Evolutionary conservation across 1,284 basidiomycete species (phyloP), one percentile per base, ranked within the genome.

Genomic region (Irpex sp.): DNA sequence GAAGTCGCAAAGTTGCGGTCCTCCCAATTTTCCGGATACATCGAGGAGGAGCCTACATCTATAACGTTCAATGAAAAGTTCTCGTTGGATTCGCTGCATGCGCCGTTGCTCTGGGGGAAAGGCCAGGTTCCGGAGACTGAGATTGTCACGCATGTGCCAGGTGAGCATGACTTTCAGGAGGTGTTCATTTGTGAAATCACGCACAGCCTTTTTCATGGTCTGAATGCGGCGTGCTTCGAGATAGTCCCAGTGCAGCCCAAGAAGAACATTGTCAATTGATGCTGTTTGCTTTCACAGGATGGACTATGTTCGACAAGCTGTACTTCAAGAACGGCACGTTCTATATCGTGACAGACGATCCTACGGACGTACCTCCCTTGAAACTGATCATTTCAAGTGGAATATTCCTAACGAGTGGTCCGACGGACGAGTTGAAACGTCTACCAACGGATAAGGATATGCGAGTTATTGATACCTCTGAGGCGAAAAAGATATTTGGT

Each of bases 291-390:
- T 43, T 21, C 5, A 51, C 66, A 91, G 92, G 93, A 43, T 95
- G 93, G 93, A 93, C 92, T 1, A 84, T 94, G 59, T 88, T 93
- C 63, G 91, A 94, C 73, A 84, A 83, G 62, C 78, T 95, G 9
- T 94, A 92, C 70, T 73, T 93, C 63, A 78, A 84, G 68, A 91
- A 92, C 67, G 92, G 92, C 49, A 85, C 87, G n/a, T 78, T 92
- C 26, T 93, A 87, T 70, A 77, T 93, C 65, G 89, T 92, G 19
- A 81, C 84, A 5, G 82, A 89, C 68, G 75, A 83, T 19, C 84
- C 84, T 5, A 71, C 77, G 13, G 74, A 70, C 5, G 69, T 90
- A 47, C 89, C 89, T 15, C 81, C 85, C 58, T 74, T 81, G 11
- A 75, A 75, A 5, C 79, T 76, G 46, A 84, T 92, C 61, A 85